phyloP scores from a whole-genome alignment of 768 basidiomycete genomes.

The Coprinopsis strossmayeri region DNA sequence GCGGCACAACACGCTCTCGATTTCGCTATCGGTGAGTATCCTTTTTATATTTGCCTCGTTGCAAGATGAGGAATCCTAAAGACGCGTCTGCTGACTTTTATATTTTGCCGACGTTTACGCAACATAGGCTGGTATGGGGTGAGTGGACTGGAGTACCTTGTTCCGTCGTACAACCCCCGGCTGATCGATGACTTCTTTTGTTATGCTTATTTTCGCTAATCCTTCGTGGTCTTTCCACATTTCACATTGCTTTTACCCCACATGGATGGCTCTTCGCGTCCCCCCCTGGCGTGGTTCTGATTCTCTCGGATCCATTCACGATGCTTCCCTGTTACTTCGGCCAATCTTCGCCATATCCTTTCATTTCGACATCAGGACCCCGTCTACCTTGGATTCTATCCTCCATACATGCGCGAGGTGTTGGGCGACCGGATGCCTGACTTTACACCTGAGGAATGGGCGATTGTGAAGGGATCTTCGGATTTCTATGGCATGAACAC shows the following conservation, averaged over 20 bases:
- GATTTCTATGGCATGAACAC: conserved; percentile 74
- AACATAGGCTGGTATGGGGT: conserved; percentile 53
- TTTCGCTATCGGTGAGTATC: conserved; percentile 52
- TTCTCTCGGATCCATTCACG: not conserved
- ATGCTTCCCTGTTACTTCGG: conserved; percentile 4
- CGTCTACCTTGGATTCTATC: conserved; percentile 69
- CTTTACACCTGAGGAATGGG: conserved; percentile 50
- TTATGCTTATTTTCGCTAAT: not conserved
- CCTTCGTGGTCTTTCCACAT: not conserved
- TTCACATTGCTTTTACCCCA: too few species aligned
- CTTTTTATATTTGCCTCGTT: conserved; percentile 18
- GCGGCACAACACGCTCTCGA: conserved; percentile 71
- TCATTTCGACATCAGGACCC: conserved; percentile 36
- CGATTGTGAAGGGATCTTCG: conserved; percentile 54
- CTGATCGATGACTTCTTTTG: conserved; percentile 6
- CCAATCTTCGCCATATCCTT: conserved; percentile 1
- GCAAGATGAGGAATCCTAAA: conserved; percentile 17
- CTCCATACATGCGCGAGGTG: conserved; percentile 48
- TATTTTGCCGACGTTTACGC: conserved; percentile 18
- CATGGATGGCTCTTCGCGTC: too few species aligned
- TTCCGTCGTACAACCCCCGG: conserved; percentile 8
- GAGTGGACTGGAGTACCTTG: conserved; percentile 19
- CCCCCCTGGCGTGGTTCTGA: not conserved
- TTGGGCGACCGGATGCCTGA: conserved; percentile 52
- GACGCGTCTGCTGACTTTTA: conserved; percentile 6